Percentiles rank a stretch among this genome's conserved stretches.
phyloP scores from a whole-genome alignment of 768 basidiomycete genomes.

The Auriscalpium orientale region DNA sequence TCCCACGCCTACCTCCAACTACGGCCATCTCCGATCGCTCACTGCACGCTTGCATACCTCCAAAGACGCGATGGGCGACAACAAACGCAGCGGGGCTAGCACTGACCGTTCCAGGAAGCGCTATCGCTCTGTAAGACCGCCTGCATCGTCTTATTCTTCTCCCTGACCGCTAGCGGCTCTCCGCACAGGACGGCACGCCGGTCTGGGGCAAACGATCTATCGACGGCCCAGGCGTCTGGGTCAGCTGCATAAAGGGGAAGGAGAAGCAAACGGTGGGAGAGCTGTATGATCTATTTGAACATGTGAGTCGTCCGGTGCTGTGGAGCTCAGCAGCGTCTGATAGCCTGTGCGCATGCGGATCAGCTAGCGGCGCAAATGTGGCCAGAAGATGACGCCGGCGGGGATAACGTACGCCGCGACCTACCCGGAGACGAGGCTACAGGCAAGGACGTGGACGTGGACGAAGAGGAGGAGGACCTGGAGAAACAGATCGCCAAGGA shows the following conservation, averaged over 20 bases:
- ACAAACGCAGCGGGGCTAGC: neutral
- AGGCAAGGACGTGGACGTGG: constrained; percentile 23
- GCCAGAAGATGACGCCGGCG: constrained; percentile 33
- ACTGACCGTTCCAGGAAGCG: constrained; percentile 1
- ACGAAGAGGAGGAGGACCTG: constrained; percentile 39
- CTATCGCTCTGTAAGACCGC: constrained; percentile 1
- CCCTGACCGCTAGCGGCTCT: neutral
- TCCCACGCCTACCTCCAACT: neutral
- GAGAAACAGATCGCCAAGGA: constrained; percentile 71
- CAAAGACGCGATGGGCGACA: neutral
- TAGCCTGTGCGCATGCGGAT: neutral
- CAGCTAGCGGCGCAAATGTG: constrained; percentile 69
- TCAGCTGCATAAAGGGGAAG: constrained; percentile 77
- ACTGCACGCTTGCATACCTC: neutral
- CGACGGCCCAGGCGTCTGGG: constrained; percentile 83
- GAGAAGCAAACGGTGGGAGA: constrained; percentile 75
- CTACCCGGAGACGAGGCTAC: constrained; percentile 2
- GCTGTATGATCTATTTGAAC: constrained; percentile 71
- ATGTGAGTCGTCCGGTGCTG: constrained; percentile 35
- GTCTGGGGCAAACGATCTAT: constrained; percentile 58
- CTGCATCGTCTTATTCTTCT: neutral
- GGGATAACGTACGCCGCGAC: neutral
- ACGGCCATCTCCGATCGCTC: neutral
- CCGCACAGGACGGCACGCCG: constrained; percentile 55
- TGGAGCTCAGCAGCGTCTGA: neutral